These are phyloP conservation scores for Neofusicoccum umdonicola DNA, from an alignment of 2,329 filamentous ascomycete species.

Conservation along the genomic window DNA sequence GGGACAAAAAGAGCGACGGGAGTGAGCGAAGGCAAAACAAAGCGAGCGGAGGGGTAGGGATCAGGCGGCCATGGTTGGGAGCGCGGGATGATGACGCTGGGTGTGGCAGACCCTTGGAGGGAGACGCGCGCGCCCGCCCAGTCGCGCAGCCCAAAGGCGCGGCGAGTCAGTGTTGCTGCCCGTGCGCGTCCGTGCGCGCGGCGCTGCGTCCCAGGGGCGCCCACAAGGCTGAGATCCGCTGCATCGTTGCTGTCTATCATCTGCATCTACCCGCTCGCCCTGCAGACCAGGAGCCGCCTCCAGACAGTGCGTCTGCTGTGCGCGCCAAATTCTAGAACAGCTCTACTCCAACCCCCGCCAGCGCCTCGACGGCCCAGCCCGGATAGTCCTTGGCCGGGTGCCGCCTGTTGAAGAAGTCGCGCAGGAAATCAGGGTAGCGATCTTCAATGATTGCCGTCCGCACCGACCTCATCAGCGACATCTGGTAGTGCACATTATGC, in stretches of 20 bases:
- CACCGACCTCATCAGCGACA: slow-evolving; percentile 75
- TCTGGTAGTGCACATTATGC: slow-evolving; percentile 92
- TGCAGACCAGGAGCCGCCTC: not conserved
- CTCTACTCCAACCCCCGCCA: slow-evolving; percentile 77
- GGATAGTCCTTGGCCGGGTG: slow-evolving; percentile 74
- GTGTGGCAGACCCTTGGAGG: slow-evolving; percentile 5
- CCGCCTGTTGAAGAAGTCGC: slow-evolving; percentile 71
- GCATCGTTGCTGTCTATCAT: slow-evolving; percentile 1
- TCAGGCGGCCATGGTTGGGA: slow-evolving; percentile 5
- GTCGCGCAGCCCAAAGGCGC: not conserved
- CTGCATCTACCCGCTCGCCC: not conserved
- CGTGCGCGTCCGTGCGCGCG: not conserved
- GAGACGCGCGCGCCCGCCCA: not conserved
- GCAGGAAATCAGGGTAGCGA: slow-evolving; percentile 73
- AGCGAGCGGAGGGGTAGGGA: slow-evolving; percentile 9
- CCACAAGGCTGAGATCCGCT: slow-evolving; percentile 7
- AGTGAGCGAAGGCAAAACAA: not conserved
- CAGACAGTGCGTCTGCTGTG: not conserved
- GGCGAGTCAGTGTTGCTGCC: not conserved
- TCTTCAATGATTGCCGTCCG: slow-evolving; percentile 80
- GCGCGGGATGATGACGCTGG: slow-evolving; percentile 10
- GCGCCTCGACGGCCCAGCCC: slow-evolving; percentile 76
- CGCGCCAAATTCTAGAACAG: slow-evolving; percentile 31
- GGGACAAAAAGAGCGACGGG: slow-evolving; percentile 10
- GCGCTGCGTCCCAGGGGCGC: not conserved